phyloP scores from a whole-genome alignment of 495 filamentous ascomycete genomes.

The Lepidopterella palustris region DNA sequence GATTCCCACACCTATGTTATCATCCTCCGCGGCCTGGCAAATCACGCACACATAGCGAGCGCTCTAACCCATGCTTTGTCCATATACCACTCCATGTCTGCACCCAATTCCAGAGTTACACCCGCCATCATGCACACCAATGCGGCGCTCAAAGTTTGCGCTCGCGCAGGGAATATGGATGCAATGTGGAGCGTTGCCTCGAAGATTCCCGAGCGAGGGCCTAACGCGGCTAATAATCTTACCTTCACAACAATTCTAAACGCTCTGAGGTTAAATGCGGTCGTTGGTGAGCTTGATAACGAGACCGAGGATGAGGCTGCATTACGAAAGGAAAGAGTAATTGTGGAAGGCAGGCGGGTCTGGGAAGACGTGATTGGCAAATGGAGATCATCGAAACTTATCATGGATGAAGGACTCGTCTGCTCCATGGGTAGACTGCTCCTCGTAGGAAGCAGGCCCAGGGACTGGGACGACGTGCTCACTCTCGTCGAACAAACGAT shows the following conservation, averaged over 20 bases:
- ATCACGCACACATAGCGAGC: slow-evolving; percentile 44
- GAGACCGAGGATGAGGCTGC: slow-evolving; percentile 34
- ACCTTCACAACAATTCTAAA: slow-evolving; percentile 81
- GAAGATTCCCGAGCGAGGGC: slow-evolving; percentile 55
- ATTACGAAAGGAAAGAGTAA: slow-evolving; percentile 29
- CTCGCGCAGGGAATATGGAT: slow-evolving; percentile 61
- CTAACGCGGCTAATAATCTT: slow-evolving; percentile 53
- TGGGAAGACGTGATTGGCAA: slow-evolving; percentile 73
- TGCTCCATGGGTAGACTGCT: slow-evolving; percentile 71
- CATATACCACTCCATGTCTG: slow-evolving; percentile 66
- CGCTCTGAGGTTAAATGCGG: slow-evolving; percentile 48
- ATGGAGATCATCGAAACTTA: slow-evolving; percentile 62
- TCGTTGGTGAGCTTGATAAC: slow-evolving; percentile 34
- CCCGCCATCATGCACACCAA: slow-evolving; percentile 78
- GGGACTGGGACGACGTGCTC: slow-evolving; percentile 63
- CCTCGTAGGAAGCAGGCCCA: slow-evolving; percentile 48
- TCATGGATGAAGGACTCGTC: slow-evolving; percentile 67
- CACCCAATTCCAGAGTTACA: slow-evolving; percentile 49
- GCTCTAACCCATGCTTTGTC: slow-evolving; percentile 55
- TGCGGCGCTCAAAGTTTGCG: slow-evolving; percentile 74
- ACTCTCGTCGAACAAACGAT: slow-evolving; percentile 71
- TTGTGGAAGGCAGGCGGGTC: slow-evolving; percentile 57
- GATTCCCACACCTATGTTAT: slow-evolving; percentile 74
- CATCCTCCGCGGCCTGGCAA: slow-evolving; percentile 67
- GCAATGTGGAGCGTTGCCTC: slow-evolving; percentile 63